phyloP scores from a whole-genome alignment of 345 rosid genomes.

The Gossypium australe region DNA sequence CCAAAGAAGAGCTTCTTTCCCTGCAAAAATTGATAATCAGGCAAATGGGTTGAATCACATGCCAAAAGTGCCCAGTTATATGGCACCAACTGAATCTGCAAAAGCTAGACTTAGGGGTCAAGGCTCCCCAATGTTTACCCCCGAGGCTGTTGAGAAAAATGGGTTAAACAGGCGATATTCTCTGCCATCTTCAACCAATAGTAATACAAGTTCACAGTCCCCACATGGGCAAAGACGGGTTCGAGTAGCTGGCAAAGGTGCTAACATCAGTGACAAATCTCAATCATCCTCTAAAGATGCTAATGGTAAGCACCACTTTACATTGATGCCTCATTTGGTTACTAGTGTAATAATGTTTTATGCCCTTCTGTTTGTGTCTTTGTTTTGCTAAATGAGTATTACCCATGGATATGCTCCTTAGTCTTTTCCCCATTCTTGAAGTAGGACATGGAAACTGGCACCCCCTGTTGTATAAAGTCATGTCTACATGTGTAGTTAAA shows the following conservation, averaged over 20 bases:
- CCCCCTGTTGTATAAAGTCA: background rate
- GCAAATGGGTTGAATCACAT: constrained; percentile 44
- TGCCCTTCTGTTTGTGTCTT: background rate
- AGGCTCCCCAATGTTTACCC: constrained; percentile 50
- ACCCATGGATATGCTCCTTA: background rate
- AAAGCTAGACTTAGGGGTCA: constrained; percentile 76
- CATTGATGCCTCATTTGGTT: background rate
- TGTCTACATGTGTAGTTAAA: no score
- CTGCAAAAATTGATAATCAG: constrained; percentile 49
- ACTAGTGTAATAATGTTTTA: no score
- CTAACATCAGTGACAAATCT: constrained; percentile 45
- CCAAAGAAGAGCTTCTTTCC: constrained; percentile 64
- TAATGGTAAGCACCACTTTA: constrained; percentile 38
- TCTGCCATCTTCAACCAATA: constrained; percentile 57
- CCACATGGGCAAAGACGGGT: constrained; percentile 57
- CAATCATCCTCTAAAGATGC: constrained; percentile 53
- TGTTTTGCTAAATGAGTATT: background rate
- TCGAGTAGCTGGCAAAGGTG: constrained; percentile 54
- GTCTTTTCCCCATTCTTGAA: background rate
- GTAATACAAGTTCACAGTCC: constrained; percentile 48
- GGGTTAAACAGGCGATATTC: constrained; percentile 63
- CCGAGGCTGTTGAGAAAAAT: constrained; percentile 46
- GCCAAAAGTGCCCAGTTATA: constrained; percentile 69
- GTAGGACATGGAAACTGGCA: background rate
- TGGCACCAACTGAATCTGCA: constrained; percentile 85